Evolutionary conservation across 2,329 filamentous ascomycete species (phyloP).

Genomic region (Scleromitrula shiraiana): DNA sequence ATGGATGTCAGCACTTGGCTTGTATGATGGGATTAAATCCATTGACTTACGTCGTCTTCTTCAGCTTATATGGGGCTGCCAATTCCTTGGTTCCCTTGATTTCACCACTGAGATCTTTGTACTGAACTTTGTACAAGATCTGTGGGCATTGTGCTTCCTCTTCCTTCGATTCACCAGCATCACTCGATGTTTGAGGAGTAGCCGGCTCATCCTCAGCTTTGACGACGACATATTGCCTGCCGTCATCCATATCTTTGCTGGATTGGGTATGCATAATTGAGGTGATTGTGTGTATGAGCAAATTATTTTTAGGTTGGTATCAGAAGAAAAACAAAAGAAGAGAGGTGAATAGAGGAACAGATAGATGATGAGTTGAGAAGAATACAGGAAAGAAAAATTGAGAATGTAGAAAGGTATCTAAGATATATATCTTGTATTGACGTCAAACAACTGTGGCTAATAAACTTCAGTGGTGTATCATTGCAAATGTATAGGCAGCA

Average conservation of each 20-base stretch:
- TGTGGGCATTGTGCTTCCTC: conserved; percentile 15
- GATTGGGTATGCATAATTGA: conserved; percentile 10
- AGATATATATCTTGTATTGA: neutral
- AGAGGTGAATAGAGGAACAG: neutral
- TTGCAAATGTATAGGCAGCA: neutral
- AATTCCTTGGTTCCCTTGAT: conserved; percentile 19
- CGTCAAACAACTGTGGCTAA: neutral
- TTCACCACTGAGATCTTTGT: conserved; percentile 18
- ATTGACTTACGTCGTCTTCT: conserved; percentile 13
- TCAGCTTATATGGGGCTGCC: conserved; percentile 18
- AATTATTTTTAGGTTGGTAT: neutral
- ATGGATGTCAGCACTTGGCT: neutral
- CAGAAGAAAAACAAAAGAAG: neutral
- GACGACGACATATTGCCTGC: conserved; percentile 16
- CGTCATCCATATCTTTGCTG: conserved; percentile 9
- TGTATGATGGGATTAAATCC: neutral
- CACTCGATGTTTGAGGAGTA: conserved; percentile 9
- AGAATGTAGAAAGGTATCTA: neutral
- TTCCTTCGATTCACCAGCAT: conserved; percentile 11
- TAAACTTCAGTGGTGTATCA: neutral
- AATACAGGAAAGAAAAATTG: neutral
- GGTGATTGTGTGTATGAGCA: no score
- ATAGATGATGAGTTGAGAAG: neutral
- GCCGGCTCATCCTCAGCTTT: conserved; percentile 11
- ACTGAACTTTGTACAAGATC: conserved; percentile 20